Percentiles rank a stretch among this genome's conserved stretches.
phyloP scores from a whole-genome alignment of 2,329 filamentous ascomycete species.

The Botryotinia globosa region DNA sequence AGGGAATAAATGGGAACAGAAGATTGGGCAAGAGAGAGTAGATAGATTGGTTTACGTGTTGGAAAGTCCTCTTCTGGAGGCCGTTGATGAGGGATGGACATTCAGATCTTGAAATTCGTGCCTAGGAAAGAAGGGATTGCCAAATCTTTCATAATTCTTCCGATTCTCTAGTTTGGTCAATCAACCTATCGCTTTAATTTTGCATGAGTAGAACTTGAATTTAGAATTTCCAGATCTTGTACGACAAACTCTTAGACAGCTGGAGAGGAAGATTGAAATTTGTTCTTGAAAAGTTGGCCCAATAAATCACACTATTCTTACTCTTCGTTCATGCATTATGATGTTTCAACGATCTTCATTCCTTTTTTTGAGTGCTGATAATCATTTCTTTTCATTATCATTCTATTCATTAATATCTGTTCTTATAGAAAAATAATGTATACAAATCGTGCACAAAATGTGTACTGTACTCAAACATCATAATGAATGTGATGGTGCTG shows the following conservation, averaged over 20 bases:
- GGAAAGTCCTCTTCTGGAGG: constrained; percentile 32
- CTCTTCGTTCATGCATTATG: not conserved
- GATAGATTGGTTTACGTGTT: constrained; percentile 29
- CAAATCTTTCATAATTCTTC: not conserved
- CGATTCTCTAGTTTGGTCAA: not conserved
- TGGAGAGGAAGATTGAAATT: not conserved
- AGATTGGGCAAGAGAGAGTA: constrained; percentile 25
- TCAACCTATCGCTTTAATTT: not conserved
- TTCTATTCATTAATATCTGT: not conserved
- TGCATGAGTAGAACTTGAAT: not conserved
- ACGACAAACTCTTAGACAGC: too few species aligned
- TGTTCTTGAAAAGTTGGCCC: not conserved
- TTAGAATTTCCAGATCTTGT: too few species aligned
- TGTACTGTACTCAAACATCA: not conserved
- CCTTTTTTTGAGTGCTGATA: not conserved
- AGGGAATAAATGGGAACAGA: constrained; percentile 28
- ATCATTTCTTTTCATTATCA: not conserved
- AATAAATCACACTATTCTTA: too few species aligned
- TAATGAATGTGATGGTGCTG: not conserved
- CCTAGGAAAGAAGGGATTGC: not conserved
- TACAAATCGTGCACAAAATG: not conserved
- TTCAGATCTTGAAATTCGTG: not conserved
- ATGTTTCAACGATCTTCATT: not conserved
- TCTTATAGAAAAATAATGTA: not conserved
- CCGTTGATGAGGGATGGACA: constrained; percentile 32